Base-by-base conservation (phyloP, 345 rosid genomes). In the Eucalyptus curtisii region DNA sequence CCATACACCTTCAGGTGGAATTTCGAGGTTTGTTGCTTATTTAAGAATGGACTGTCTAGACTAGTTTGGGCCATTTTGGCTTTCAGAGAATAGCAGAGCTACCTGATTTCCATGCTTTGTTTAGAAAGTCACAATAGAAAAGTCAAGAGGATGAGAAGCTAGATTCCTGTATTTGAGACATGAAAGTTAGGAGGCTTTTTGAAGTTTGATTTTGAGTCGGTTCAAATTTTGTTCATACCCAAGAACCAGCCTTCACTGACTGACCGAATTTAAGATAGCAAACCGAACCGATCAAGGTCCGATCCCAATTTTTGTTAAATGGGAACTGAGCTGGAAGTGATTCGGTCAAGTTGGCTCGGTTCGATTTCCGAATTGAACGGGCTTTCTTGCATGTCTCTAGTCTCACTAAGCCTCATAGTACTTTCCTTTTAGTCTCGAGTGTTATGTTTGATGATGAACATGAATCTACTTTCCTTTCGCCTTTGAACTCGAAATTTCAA, bases 261-360 rank as follows among this genome's bases (percentile, higher is more conserved):
- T 4, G 8, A 20, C 45, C 27, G 2, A 27, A 27, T 76, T 76
- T 44, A 76, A 40, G 47, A 76, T 76, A 40, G 82, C 27, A 42
- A 20, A 76, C 47, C 27, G 0, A 76, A 76, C 44, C 40, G 11
- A 40, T 10, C 15, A 5, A 40, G 30, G 27, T 76, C 2, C 1
- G 45, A 71, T 71, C 14, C 81, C 45, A 5, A 37, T 19, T 19
- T 71, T 71, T 52, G 24, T 52, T 59, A 10, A 37, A 2, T 9
- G 1, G 8, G 27, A 71, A 19, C 15, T 1, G 5, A 5, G 7
- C 5, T 5, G 47, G 15, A 76, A 76, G 7, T 37, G 27, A 76
- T 5, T 3, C 27, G 15, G 0, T 76, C 8, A 0, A 17, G 27
- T 13, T 13, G 15, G 47, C 5, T 20, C 0, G 2, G 8, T 76